Conservation (phyloP, 352 stramenopile genomes). For the Globisporangium sylvaticum region DNA sequence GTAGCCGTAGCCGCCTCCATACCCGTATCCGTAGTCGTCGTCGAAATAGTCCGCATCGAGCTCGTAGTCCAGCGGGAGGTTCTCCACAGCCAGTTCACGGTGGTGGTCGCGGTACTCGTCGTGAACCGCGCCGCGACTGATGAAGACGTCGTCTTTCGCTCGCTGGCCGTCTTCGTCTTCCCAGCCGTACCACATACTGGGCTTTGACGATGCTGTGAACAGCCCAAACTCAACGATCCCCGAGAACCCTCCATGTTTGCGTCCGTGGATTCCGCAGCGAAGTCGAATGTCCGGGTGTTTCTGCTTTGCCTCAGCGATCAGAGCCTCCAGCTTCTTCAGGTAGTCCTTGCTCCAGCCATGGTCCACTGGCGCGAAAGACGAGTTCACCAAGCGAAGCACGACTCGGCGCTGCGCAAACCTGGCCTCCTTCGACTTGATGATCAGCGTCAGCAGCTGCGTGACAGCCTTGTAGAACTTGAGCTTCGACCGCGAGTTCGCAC, state of each 20-base stretch:
- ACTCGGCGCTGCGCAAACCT: constrained; percentile 27
- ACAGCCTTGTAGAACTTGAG: constrained; percentile 36
- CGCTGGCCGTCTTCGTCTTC: constrained; percentile 21
- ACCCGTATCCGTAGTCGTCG: constrained; percentile 1
- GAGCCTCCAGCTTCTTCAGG: constrained; percentile 20
- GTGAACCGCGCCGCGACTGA: constrained; percentile 9
- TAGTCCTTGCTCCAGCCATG: constrained; percentile 34
- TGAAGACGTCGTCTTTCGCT: constrained; percentile 16
- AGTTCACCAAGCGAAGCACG: constrained; percentile 30
- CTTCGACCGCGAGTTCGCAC: constrained; percentile 6
- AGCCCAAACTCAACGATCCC: constrained; percentile 33
- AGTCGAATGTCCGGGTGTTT: constrained; percentile 23
- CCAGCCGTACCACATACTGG: constrained; percentile 38
- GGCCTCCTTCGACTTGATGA: constrained; percentile 20
- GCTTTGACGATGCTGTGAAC: constrained; percentile 28
- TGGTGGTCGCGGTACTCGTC: background rate
- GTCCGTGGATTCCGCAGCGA: constrained; percentile 18
- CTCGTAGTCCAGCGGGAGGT: constrained; percentile 36
- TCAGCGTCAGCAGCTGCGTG: constrained; percentile 19
- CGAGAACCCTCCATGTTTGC: constrained; percentile 18
- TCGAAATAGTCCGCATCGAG: constrained; percentile 29
- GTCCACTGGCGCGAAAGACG: constrained; percentile 21
- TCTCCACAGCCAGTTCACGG: constrained; percentile 26
- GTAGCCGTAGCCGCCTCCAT: constrained; percentile 6
- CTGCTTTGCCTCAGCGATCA: constrained; percentile 20